Evolutionary conservation across 495 filamentous ascomycete genomes (phyloP).

Genomic region (Penicillium paradoxum): DNA sequence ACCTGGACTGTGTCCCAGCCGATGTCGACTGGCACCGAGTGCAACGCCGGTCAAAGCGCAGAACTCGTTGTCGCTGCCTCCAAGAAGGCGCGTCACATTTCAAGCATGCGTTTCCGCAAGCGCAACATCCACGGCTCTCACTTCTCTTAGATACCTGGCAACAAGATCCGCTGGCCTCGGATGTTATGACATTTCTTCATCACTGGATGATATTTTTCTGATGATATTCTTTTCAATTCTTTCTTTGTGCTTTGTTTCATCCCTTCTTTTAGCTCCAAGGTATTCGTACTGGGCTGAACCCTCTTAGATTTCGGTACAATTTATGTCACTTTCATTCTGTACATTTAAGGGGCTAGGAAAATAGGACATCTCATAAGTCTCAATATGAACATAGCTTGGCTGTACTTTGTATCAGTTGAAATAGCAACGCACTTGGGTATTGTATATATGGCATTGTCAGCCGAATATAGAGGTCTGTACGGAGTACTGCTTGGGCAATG

Average conservation of each 20-base stretch:
- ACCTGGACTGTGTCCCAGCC: constrained; percentile 49
- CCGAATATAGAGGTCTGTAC: neutral
- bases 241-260: constrained; percentile 1
- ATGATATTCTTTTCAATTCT: constrained; percentile 5
- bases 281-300: constrained; percentile 9
- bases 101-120: constrained; percentile 31
- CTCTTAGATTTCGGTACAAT: constrained; percentile 14
- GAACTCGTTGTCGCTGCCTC: constrained; percentile 35
- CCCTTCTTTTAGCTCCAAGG: constrained; percentile 6
- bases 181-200: constrained; percentile 2
- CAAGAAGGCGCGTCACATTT: constrained; percentile 26
- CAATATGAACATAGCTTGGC: neutral
- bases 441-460: neutral
- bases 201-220: neutral
- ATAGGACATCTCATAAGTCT: constrained; percentile 3
- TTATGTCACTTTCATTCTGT: constrained; percentile 21
- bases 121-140: constrained; percentile 25
- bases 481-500: neutral
- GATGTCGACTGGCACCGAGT: constrained; percentile 57
- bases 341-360: constrained; percentile 14
- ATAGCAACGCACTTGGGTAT: neutral
- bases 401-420: neutral
- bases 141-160: constrained; percentile 10
- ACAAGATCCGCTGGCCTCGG: constrained; percentile 20
- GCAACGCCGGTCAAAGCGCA: constrained; percentile 47